phyloP scores from a whole-genome alignment of 306 rosid genomes.

The Trifolium fragiferum region DNA sequence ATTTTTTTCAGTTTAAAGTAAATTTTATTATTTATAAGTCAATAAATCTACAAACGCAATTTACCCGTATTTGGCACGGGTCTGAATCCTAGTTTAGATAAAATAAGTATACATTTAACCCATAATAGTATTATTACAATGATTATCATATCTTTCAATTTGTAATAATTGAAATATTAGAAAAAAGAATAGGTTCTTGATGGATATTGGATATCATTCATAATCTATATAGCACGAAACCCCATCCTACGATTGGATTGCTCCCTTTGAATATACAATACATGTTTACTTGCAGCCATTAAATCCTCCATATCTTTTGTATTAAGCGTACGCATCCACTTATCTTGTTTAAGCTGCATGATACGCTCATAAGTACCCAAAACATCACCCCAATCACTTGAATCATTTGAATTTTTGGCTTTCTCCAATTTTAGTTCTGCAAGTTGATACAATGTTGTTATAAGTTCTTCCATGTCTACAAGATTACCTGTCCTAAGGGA shows the following conservation, averaged over 20 bases:
- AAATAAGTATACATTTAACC: no score
- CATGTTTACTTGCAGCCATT: neutral
- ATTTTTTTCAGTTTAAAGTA: no score
- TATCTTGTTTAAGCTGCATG: slow-evolving; percentile 23
- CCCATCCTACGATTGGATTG: slow-evolving; percentile 1
- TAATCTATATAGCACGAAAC: slow-evolving; percentile 7
- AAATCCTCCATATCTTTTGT: neutral
- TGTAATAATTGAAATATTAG: no score
- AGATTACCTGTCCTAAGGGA: slow-evolving; percentile 20
- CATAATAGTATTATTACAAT: no score
- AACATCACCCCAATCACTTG: slow-evolving; percentile 36
- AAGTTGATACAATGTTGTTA: slow-evolving; percentile 17
- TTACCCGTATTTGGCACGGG: no score
- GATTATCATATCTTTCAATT: no score
- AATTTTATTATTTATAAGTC: no score
- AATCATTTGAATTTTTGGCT: slow-evolving; percentile 15
- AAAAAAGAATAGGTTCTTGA: no score
- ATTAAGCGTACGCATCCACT: neutral
- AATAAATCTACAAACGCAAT: no score
- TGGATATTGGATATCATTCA: no score
- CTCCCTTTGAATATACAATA: neutral
- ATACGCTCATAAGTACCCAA: neutral
- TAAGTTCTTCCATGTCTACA: slow-evolving; percentile 31
- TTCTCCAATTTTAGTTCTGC: slow-evolving; percentile 41
- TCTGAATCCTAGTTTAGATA: no score